These are phyloP conservation scores for Mycena galopus DNA, from an alignment of 768 basidiomycete genomes.

Conservation along the genomic window DNA sequence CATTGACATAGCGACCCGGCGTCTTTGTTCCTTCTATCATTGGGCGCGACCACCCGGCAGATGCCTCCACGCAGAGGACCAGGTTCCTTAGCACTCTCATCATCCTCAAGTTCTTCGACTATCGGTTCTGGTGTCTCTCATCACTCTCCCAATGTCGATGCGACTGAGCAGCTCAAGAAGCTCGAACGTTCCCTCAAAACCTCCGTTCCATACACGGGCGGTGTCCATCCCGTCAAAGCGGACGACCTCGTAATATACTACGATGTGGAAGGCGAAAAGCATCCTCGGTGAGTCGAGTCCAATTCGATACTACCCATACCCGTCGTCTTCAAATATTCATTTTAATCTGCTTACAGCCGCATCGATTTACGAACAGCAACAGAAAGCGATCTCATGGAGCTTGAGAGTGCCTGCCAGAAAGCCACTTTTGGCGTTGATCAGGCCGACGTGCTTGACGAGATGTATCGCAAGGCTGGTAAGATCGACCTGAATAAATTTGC, in stretches of 20 bases:
- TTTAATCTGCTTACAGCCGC: neutral
- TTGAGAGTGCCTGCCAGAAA: constrained; percentile 52
- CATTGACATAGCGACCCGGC: too few species aligned
- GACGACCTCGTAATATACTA: constrained; percentile 14
- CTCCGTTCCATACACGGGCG: constrained; percentile 9
- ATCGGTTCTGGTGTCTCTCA: too few species aligned
- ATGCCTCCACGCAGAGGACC: too few species aligned
- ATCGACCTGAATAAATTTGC: constrained; percentile 54
- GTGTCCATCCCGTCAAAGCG: neutral
- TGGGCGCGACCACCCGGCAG: too few species aligned
- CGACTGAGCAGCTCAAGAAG: too few species aligned
- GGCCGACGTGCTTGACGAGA: constrained; percentile 57
- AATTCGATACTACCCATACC: too few species aligned
- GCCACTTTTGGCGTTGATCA: constrained; percentile 55
- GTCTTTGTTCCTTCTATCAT: too few species aligned
- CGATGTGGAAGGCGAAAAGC: neutral
- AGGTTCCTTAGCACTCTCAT: too few species aligned
- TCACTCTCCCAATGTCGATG: too few species aligned
- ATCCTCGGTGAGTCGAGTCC: neutral
- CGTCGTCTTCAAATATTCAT: too few species aligned
- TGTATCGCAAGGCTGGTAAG: constrained; percentile 62
- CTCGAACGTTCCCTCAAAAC: neutral
- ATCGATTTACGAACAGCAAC: constrained; percentile 4
- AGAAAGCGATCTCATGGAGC: constrained; percentile 36
- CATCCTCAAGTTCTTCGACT: too few species aligned